These are phyloP conservation scores for Ramaria rubella DNA, from an alignment of 768 basidiomycete species.

Conservation along the genomic window DNA sequence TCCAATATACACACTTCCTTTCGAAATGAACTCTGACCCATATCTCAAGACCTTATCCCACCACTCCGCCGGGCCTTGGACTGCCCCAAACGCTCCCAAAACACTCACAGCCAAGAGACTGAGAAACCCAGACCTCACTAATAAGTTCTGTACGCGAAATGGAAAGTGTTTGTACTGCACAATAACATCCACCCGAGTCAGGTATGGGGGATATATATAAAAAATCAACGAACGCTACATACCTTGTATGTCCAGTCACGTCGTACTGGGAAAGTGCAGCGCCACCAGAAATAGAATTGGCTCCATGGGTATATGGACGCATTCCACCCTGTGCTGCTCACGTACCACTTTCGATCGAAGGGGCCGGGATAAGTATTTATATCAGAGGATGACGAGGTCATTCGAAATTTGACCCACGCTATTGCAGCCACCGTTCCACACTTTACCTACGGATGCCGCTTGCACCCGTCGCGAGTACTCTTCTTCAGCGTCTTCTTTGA, in stretches of 20 bases:
- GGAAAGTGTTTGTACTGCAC: no score
- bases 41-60: background rate
- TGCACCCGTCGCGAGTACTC: constrained; percentile 9
- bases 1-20: background rate
- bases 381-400: background rate
- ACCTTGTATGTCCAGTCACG: background rate
- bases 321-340: background rate
- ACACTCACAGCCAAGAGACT: background rate
- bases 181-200: no score
- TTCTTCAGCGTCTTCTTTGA: constrained; percentile 14
- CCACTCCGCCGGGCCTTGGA: background rate
- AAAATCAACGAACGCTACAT: background rate
- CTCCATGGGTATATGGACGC: constrained; percentile 1
- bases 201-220: no score
- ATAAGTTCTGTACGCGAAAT: no score
- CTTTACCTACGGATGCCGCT: constrained; percentile 13
- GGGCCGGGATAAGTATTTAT: no score
- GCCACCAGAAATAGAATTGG: constrained; percentile 3
- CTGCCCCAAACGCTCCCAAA: background rate
- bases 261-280: background rate
- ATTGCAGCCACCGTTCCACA: constrained; percentile 3
- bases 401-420: background rate
- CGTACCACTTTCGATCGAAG: no score
- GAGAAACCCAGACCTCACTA: no score
- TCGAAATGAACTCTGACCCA: background rate